phyloP scores from a whole-genome alignment of 1,139 yeast species.

The Candida sp. region DNA sequence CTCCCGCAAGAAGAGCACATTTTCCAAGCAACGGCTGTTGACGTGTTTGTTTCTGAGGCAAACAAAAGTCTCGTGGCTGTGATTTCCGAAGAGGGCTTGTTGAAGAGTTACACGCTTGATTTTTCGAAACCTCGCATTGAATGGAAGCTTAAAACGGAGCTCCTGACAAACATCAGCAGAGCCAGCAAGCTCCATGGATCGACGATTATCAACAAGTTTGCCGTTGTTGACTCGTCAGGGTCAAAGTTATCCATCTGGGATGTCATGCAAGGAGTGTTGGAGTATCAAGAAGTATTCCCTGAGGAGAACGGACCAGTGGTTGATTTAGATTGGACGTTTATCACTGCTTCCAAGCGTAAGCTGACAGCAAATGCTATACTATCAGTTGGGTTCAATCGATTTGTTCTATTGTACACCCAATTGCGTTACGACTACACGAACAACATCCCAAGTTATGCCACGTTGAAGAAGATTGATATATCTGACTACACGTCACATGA shows the following conservation, averaged over 20 bases:
- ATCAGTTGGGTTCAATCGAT: constrained; percentile 74
- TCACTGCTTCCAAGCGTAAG: constrained; percentile 37
- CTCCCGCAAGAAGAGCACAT: constrained; percentile 35
- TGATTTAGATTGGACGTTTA: constrained; percentile 86
- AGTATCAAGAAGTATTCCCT: constrained; percentile 53
- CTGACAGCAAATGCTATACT: constrained; percentile 67
- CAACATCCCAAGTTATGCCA: constrained; percentile 74
- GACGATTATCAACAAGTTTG: constrained; percentile 68
- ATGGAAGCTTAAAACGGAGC: constrained; percentile 56
- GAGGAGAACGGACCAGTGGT: constrained; percentile 44
- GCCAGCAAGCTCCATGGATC: constrained; percentile 71
- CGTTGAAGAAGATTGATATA: constrained; percentile 75
- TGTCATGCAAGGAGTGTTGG: constrained; percentile 65
- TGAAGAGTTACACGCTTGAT: constrained; percentile 43
- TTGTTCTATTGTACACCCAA: constrained; percentile 76
- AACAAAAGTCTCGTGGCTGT: constrained; percentile 60
- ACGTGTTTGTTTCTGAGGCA: constrained; percentile 38
- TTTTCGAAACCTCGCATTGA: constrained; percentile 19
- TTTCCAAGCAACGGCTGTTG: constrained; percentile 61
- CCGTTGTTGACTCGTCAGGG: constrained; percentile 62
- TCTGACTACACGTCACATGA: constrained; percentile 73
- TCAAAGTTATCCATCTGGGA: constrained; percentile 77
- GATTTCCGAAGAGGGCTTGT: constrained; percentile 57
- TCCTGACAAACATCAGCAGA: constrained; percentile 59
- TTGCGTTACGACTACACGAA: constrained; percentile 89